Percentiles rank a stretch among this genome's conserved stretches.
phyloP scores from a whole-genome alignment of 192 early-diverging fungal genomes.

The Lunasporangiospora selenospora region DNA sequence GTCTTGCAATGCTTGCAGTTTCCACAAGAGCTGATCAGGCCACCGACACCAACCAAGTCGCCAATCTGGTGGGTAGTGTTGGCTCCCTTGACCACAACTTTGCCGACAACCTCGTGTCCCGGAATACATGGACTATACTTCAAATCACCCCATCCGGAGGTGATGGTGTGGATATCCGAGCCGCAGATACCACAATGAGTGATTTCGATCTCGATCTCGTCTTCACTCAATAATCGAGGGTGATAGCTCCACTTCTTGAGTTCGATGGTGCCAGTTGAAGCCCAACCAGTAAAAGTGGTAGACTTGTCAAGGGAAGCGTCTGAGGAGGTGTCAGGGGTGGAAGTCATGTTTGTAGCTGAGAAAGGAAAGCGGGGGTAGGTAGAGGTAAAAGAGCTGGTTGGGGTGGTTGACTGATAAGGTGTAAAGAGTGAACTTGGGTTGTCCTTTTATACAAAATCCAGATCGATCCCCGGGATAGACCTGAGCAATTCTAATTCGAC shows the following conservation, averaged over 20 bases:
- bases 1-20: slow-evolving; percentile 38
- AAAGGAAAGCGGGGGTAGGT: too few relatives aligned
- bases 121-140: slow-evolving; percentile 50
- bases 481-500: too few relatives aligned
- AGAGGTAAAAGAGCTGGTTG: too few relatives aligned
- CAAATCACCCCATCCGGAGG: slow-evolving; percentile 62
- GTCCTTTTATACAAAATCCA: too few relatives aligned
- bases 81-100: slow-evolving; percentile 45
- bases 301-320: too few relatives aligned
- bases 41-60: slow-evolving; percentile 56
- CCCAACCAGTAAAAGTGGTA: slow-evolving; percentile 9
- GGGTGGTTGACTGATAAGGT: too few relatives aligned
- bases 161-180: slow-evolving; percentile 76
- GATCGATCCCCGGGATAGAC: too few relatives aligned
- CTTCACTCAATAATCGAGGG: slow-evolving; percentile 40
- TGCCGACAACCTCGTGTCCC: slow-evolving; percentile 65
- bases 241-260: slow-evolving; percentile 22
- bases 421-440: too few relatives aligned
- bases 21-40: slow-evolving; percentile 27
- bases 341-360: too few relatives aligned
- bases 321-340: too few relatives aligned
- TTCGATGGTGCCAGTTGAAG: not conserved
- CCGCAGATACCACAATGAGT: slow-evolving; percentile 78
- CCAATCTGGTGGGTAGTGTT: slow-evolving; percentile 43
- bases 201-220: slow-evolving; percentile 59